Conservation (phyloP, 768 basidiomycete species). For the Hypsizygus marmoreus region DNA sequence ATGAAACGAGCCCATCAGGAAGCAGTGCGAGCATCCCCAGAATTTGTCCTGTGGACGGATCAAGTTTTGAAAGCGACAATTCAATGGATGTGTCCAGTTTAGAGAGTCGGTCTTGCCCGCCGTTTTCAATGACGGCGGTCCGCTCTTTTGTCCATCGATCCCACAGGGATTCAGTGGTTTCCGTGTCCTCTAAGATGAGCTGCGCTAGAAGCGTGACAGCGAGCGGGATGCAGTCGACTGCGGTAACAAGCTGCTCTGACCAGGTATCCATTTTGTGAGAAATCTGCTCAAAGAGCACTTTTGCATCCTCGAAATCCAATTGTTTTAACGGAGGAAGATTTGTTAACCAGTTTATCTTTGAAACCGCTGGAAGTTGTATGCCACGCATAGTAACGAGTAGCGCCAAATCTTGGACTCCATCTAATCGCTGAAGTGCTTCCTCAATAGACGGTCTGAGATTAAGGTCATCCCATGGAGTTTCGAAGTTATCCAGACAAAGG, state of each 20-base stretch:
- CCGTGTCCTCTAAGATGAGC: constrained; percentile 20
- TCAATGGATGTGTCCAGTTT: constrained; percentile 23
- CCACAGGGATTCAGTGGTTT: constrained; percentile 19
- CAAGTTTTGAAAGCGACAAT: constrained; percentile 21
- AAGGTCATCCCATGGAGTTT: constrained; percentile 7
- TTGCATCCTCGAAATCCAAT: not conserved
- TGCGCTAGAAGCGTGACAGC: constrained; percentile 16
- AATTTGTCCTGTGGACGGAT: constrained; percentile 16
- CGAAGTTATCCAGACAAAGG: constrained; percentile 10
- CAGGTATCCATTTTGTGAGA: not conserved
- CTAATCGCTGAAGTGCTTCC: constrained; percentile 1
- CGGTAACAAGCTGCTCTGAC: not conserved
- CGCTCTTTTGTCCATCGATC: constrained; percentile 18
- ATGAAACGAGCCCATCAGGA: constrained; percentile 22
- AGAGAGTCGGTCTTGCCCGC: constrained; percentile 19
- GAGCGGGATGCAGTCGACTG: not conserved
- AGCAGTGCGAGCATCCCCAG: constrained; percentile 21
- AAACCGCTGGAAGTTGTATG: constrained; percentile 4
- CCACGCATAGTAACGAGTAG: constrained; percentile 4
- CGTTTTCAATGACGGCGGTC: constrained; percentile 19
- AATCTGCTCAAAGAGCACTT: not conserved
- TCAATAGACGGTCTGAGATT: not conserved
- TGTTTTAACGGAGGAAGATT: not conserved
- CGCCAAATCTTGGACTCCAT: not conserved
- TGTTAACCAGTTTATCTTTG: no score